phyloP scores from a whole-genome alignment of 2,329 filamentous ascomycete species.

The Fusarium avenaceum region DNA sequence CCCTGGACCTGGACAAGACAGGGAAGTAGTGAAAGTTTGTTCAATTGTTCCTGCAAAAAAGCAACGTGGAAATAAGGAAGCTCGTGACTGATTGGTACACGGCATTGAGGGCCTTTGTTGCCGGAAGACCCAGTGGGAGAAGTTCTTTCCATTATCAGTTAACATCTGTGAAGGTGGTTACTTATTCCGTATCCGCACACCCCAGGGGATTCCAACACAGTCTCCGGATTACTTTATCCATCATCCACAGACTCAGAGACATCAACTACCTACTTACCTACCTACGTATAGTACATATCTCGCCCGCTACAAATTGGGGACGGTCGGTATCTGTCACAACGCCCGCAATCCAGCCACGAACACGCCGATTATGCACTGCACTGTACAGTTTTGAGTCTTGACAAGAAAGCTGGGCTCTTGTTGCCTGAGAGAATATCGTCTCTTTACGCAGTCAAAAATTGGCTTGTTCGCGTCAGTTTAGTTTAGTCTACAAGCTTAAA shows the following conservation, averaged over 20 bases:
- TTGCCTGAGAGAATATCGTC: not conserved
- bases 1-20: constrained; percentile 9
- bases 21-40: constrained; percentile 16
- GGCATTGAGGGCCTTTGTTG: constrained; percentile 11
- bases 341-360: constrained; percentile 26
- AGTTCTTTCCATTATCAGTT: constrained; percentile 7
- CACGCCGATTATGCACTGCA: not conserved
- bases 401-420: not conserved
- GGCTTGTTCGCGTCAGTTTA: constrained; percentile 1
- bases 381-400: not conserved
- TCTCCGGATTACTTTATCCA: constrained; percentile 21
- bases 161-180: not conserved
- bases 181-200: not conserved
- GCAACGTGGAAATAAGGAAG: constrained; percentile 4
- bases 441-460: constrained; percentile 17
- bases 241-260: constrained; percentile 16
- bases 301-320: constrained; percentile 7
- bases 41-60: constrained; percentile 27
- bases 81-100: not conserved
- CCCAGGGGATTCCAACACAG: constrained; percentile 17
- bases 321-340: constrained; percentile 15
- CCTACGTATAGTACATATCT: not conserved
- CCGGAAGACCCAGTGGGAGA: constrained; percentile 6
- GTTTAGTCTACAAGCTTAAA: not conserved
- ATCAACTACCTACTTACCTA: not conserved